Conservation (phyloP, 495 filamentous ascomycete species). For the Trypethelium eluteriae region DNA sequence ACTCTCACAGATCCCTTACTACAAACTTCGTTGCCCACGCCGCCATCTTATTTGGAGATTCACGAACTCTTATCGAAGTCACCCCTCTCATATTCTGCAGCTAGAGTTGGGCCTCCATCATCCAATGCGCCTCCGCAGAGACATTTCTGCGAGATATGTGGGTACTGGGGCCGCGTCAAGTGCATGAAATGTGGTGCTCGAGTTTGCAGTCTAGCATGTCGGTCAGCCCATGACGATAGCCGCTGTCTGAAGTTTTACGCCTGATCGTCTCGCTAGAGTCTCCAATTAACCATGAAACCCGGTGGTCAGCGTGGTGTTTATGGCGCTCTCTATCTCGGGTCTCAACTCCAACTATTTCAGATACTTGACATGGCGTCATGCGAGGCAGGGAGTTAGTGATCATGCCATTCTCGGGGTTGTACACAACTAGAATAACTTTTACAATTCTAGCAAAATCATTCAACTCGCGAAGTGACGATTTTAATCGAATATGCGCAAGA, state of each 20-base stretch:
- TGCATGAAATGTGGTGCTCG: conserved; percentile 77
- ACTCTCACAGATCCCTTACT: conserved; percentile 55
- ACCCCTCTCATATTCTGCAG: conserved; percentile 71
- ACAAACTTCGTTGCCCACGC: conserved; percentile 45
- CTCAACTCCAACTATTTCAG: no score
- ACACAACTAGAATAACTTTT: no score
- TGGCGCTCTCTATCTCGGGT: no score
- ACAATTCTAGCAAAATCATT: background rate
- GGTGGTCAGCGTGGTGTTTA: background rate
- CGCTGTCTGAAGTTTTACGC: conserved; percentile 50
- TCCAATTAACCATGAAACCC: background rate
- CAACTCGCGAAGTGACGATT: background rate
- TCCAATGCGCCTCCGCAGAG: conserved; percentile 46
- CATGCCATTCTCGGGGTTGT: no score
- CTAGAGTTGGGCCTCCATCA: conserved; percentile 52
- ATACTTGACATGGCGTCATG: no score
- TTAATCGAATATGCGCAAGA: background rate
- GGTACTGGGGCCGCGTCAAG: conserved; percentile 81
- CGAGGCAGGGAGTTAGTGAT: no score
- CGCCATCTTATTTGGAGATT: conserved; percentile 59
- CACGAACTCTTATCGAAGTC: conserved; percentile 59
- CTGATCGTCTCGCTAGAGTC: conserved; percentile 11
- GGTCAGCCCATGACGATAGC: conserved; percentile 69
- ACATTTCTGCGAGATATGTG: conserved; percentile 79
- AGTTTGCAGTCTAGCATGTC: conserved; percentile 76